Percentiles rank a stretch among this genome's conserved stretches.
Conservation (phyloP, 176 grass and related monocot genomes). For the Oryza meyeriana region DNA sequence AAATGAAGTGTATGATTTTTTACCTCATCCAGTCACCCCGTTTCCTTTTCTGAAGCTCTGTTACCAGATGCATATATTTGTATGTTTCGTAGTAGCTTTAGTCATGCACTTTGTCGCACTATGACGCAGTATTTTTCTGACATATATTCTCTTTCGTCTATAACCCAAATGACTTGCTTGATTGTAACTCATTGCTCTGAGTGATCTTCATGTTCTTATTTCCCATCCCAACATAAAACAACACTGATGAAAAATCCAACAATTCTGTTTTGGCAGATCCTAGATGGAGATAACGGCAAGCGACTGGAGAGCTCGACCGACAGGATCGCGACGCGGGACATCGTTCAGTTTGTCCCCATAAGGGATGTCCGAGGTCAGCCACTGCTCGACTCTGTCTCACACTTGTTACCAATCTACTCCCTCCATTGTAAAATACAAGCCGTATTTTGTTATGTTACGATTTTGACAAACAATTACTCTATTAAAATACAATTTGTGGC, state of each 20-base stretch:
- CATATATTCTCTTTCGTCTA: constrained; percentile 3
- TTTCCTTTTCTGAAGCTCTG: background rate
- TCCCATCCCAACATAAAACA: background rate
- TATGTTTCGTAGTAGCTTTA: background rate
- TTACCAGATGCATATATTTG: background rate
- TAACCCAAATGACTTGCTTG: background rate
- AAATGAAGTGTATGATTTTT: background rate
- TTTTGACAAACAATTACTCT: too few relatives aligned
- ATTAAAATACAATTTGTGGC: too few relatives aligned
- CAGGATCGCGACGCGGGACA: constrained; percentile 80
- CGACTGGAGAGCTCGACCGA: constrained; percentile 80
- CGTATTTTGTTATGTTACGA: too few relatives aligned
- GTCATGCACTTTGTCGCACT: background rate
- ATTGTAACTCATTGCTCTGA: background rate
- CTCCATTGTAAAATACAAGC: too few relatives aligned
- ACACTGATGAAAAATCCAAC: background rate
- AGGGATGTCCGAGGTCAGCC: constrained; percentile 64
- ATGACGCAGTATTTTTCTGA: background rate
- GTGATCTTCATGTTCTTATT: background rate
- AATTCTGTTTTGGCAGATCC: constrained; percentile 42
- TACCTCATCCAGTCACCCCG: background rate
- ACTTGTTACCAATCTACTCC: background rate
- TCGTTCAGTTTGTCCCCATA: constrained; percentile 97
- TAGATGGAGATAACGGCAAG: constrained; percentile 78
- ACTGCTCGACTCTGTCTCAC: background rate